phyloP scores from a whole-genome alignment of 257 asterid genomes.

The Solanum paucissectum region DNA sequence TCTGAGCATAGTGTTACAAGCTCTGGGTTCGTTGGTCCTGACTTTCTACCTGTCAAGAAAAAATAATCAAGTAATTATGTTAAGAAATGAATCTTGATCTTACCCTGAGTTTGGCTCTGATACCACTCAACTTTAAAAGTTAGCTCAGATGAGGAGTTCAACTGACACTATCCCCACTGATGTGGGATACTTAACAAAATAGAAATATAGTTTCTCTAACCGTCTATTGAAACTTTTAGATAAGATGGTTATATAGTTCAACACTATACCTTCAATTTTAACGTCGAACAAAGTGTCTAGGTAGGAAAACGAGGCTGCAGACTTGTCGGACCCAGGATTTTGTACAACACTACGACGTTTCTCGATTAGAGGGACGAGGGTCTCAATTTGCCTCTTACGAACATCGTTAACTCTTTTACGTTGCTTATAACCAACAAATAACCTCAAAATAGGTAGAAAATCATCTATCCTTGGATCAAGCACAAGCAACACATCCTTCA shows the following conservation, averaged over 20 bases:
- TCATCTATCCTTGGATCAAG: conserved; percentile 85
- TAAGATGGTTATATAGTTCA: neutral
- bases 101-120: neutral
- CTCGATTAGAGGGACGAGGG: conserved; percentile 57
- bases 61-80: neutral
- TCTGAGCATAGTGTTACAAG: conserved; percentile 75
- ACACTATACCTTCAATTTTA: conserved; percentile 36
- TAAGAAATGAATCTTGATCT: neutral
- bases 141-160: fast-evolving
- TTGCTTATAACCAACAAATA: conserved; percentile 55
- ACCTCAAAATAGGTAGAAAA: conserved; percentile 60
- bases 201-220: neutral
- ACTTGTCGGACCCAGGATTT: conserved; percentile 36
- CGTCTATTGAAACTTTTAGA: neutral
- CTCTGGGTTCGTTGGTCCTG: conserved; percentile 48
- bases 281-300: conserved; percentile 71
- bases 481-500: conserved; percentile 53
- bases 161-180: no score
- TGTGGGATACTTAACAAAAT: no score
- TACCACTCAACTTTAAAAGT: neutral
- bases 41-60: conserved; percentile 16
- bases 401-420: conserved; percentile 51
- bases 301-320: conserved; percentile 62
- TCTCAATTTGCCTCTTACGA: conserved; percentile 50
- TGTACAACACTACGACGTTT: conserved; percentile 39